Percentiles rank a stretch among this genome's conserved stretches.
These are phyloP conservation scores for Fraxinus quadrangulata DNA, from an alignment of 257 asterid species.

Conservation along the genomic window DNA sequence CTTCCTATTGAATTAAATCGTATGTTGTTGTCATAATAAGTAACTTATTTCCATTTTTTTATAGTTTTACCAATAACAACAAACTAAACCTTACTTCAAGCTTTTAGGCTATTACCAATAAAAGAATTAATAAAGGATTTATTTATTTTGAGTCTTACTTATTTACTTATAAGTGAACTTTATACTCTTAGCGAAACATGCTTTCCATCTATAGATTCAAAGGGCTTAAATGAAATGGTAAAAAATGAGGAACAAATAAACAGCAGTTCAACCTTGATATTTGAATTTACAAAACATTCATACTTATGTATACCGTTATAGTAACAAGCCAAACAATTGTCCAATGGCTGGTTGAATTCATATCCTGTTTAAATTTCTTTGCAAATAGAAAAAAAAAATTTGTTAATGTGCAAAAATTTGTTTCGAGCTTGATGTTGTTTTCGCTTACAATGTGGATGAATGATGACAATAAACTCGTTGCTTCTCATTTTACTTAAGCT, in stretches of 20 bases:
- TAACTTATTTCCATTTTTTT: background rate
- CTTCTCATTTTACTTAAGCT: too few relatives aligned
- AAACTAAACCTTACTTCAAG: background rate
- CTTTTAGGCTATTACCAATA: background rate
- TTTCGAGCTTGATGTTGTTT: background rate
- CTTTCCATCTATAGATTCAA: background rate
- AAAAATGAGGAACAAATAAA: background rate
- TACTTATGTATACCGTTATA: background rate
- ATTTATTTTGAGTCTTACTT: background rate
- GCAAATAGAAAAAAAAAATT: too few relatives aligned
- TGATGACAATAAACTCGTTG: too few relatives aligned
- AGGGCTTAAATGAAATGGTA: background rate
- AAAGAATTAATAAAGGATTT: too few relatives aligned
- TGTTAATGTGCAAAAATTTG: too few relatives aligned
- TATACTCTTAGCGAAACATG: background rate
- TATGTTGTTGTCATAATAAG: background rate
- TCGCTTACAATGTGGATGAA: background rate
- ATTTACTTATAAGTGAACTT: background rate
- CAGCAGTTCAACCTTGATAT: background rate
- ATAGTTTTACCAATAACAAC: too few relatives aligned
- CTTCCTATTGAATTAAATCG: too few relatives aligned
- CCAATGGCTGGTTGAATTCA: background rate
- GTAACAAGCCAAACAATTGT: background rate
- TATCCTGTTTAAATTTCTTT: background rate
- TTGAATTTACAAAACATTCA: background rate